These are phyloP conservation scores for Yamadazyma taylorii DNA, from an alignment of 1,139 yeast genomes.

Conservation along the genomic window DNA sequence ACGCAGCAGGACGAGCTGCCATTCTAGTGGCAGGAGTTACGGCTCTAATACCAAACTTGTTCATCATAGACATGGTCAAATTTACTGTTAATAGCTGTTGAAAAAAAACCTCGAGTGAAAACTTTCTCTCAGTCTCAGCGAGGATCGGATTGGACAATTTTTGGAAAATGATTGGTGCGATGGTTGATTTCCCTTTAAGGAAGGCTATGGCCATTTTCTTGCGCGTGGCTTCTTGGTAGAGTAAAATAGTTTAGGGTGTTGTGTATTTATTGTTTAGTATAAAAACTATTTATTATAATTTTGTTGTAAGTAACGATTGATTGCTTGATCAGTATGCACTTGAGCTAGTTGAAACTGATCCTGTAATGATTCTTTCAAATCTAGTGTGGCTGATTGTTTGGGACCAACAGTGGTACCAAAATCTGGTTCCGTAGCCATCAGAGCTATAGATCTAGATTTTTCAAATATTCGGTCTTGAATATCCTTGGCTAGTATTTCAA, in stretches of 20 bases:
- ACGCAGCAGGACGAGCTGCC: conserved; percentile 50
- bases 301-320: conserved; percentile 16
- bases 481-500: conserved; percentile 26
- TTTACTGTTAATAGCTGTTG: conserved; percentile 4
- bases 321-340: conserved; percentile 28
- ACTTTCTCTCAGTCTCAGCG: conserved; percentile 18
- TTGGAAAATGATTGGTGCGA: conserved; percentile 34
- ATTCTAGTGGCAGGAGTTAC: conserved; percentile 37
- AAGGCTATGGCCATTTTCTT: conserved; percentile 16
- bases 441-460: conserved; percentile 19
- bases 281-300: too few species aligned
- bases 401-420: too few species aligned
- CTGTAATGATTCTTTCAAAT: conserved; percentile 29
- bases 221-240: too few species aligned
- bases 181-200: conserved; percentile 35
- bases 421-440: conserved; percentile 4
- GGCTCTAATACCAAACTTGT: conserved; percentile 49
- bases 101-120: conserved; percentile 7
- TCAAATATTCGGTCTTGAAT: conserved; percentile 25
- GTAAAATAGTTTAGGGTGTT: too few species aligned
- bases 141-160: conserved; percentile 22
- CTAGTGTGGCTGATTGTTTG: conserved; percentile 19
- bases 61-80: conserved; percentile 41
- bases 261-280: too few species aligned
- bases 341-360: conserved; percentile 29